phyloP scores from a whole-genome alignment of 2,329 filamentous ascomycete genomes.

The Calonectria leucothoes region DNA sequence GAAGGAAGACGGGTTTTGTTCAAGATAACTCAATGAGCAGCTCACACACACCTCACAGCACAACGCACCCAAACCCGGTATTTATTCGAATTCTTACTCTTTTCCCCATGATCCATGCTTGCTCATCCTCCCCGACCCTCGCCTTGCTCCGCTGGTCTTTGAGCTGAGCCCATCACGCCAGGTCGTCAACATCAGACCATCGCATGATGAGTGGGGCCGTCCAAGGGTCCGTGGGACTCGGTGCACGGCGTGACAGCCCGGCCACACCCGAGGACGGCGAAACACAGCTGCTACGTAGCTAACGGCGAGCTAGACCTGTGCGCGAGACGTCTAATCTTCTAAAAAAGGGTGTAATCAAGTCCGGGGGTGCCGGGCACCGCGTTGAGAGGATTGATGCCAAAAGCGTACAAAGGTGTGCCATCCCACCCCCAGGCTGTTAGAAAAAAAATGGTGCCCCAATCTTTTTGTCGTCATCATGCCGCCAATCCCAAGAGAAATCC shows the following conservation, averaged over 20 bases:
- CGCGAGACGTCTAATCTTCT: neutral
- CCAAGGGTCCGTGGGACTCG: conserved; percentile 36
- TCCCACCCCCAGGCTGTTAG: neutral
- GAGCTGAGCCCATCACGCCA: conserved; percentile 45
- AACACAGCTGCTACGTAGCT: neutral
- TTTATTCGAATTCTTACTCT: conserved; percentile 37
- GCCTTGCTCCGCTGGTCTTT: conserved; percentile 39
- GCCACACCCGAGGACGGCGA: conserved; percentile 36
- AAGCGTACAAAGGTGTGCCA: neutral
- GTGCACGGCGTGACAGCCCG: conserved; percentile 35
- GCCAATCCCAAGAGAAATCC: conserved; percentile 24
- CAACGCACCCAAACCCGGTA: conserved; percentile 28
- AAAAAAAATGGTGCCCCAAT: conserved; percentile 6
- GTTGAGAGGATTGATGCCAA: neutral
- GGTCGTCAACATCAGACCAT: conserved; percentile 43
- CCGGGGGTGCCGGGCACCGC: conserved; percentile 6
- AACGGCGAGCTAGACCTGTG: neutral
- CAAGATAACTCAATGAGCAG: conserved; percentile 10
- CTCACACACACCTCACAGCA: conserved; percentile 3
- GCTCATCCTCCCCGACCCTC: conserved; percentile 36
- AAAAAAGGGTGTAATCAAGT: neutral
- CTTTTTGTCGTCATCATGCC: conserved; percentile 25
- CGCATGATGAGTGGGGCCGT: conserved; percentile 42
- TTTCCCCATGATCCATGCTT: conserved; percentile 15
- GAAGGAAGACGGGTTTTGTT: neutral